Percentiles rank a stretch among this genome's conserved stretches.
Evolutionary conservation across 169 alveolate genomes (phyloP).

Genomic region (Plasmodium gallinaceum): DNA sequence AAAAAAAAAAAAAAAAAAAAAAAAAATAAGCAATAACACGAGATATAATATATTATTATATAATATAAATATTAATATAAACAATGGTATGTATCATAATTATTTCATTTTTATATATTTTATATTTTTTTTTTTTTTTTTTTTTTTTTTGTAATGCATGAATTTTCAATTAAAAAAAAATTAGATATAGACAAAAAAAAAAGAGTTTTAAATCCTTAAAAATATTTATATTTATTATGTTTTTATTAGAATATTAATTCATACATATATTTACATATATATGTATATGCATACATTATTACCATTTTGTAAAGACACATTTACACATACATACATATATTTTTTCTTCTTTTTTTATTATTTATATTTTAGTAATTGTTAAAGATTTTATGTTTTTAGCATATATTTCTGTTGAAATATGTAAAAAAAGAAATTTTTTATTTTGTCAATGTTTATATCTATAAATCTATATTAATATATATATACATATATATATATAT

Average conservation of each 20-base stretch:
- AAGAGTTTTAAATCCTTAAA: constrained; percentile 63
- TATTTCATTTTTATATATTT: constrained; percentile 11
- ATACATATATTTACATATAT: constrained; percentile 27
- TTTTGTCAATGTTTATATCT: constrained; percentile 26
- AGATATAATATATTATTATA: not conserved
- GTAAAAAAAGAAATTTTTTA: constrained; percentile 30
- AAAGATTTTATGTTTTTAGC: constrained; percentile 18
- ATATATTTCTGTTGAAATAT: constrained; percentile 45
- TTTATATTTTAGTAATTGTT: constrained; percentile 40
- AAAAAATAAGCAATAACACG: not conserved
- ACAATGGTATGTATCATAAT: constrained; percentile 30
- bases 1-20: constrained; percentile 12
- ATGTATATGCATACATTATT: constrained; percentile 21
- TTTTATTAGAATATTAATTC: constrained; percentile 35
- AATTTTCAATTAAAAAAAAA: constrained; percentile 70
- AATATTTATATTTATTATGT: constrained; percentile 21
- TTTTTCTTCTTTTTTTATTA: constrained; percentile 8
- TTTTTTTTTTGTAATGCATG: constrained; percentile 59
- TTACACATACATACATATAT: constrained; percentile 21
- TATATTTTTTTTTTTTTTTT: constrained; percentile 51
- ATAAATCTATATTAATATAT: constrained; percentile 18
- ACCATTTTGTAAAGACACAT: constrained; percentile 8
- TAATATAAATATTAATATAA: constrained; percentile 5
- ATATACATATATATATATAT: constrained; percentile 2
- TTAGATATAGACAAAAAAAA: constrained; percentile 22